Percentiles rank a stretch among this genome's conserved stretches.
Evolutionary conservation across 768 basidiomycete species (phyloP).

Genomic region (Termitomyces sp.): DNA sequence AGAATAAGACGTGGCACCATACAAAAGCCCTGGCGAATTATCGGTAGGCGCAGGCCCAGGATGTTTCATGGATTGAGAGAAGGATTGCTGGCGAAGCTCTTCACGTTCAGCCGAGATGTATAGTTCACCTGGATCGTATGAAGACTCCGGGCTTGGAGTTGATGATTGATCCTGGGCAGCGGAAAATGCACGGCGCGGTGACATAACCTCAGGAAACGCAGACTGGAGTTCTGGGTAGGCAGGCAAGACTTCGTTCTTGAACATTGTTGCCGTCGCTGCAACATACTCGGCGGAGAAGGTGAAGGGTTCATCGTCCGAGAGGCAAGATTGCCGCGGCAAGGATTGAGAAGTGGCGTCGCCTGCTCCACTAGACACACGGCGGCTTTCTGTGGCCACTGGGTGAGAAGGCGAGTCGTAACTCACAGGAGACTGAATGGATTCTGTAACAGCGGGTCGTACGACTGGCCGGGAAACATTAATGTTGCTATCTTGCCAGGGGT

Average conservation of each 20-base stretch:
- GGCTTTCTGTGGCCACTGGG: not conserved
- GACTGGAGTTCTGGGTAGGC: conserved; percentile 30
- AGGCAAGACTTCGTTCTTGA: conserved; percentile 33
- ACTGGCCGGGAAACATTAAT: not conserved
- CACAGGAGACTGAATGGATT: not conserved
- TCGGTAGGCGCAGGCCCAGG: not conserved
- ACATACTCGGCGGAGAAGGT: conserved; percentile 35
- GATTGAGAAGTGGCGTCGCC: conserved; percentile 7
- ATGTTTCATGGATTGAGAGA: conserved; percentile 13
- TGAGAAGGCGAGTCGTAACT: not conserved
- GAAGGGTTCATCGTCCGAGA: conserved; percentile 35
- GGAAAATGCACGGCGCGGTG: conserved; percentile 19
- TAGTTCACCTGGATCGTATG: conserved; percentile 18
- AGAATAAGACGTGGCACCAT: conserved; percentile 24
- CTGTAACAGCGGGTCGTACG: not conserved
- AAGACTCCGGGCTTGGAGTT: conserved; percentile 18
- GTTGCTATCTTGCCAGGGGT: conserved; percentile 6
- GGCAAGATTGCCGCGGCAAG: conserved; percentile 18
- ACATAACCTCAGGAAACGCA: conserved; percentile 13
- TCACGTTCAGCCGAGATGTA: conserved; percentile 15
- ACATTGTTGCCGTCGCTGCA: conserved; percentile 32
- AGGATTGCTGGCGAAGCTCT: conserved; percentile 10
- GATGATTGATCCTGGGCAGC: conserved; percentile 16
- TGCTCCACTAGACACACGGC: not conserved
- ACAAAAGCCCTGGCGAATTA: conserved; percentile 16